phyloP scores from a whole-genome alignment of 768 basidiomycete species.

The Multifurca ochricompacta region DNA sequence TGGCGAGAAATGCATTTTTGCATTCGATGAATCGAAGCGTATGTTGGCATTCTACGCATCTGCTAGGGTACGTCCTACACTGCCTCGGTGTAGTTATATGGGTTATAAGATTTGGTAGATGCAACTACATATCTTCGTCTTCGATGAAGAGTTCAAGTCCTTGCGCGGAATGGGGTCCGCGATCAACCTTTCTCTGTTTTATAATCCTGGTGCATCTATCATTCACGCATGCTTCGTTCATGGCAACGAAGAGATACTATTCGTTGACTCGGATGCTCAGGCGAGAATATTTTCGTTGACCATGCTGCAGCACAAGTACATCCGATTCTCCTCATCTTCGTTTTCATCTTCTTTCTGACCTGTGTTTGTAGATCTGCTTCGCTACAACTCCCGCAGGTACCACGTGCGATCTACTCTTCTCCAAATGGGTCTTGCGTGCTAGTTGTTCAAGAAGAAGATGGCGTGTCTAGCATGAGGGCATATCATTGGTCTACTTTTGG shows the following conservation, averaged over 20 bases:
- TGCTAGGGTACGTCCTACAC: slow-evolving; percentile 30
- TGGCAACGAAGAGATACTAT: slow-evolving; percentile 45
- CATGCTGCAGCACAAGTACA: slow-evolving; percentile 46
- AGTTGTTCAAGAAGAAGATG: slow-evolving; percentile 24
- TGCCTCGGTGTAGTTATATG: neutral
- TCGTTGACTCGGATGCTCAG: slow-evolving; percentile 38
- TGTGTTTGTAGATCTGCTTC: slow-evolving; percentile 38
- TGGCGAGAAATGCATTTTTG: slow-evolving; percentile 37
- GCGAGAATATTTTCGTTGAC: slow-evolving; percentile 47
- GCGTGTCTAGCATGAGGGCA: slow-evolving; percentile 26
- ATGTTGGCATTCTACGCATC: slow-evolving; percentile 41
- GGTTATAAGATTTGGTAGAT: slow-evolving; percentile 19
- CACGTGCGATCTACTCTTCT: slow-evolving; percentile 35
- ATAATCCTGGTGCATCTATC: slow-evolving; percentile 28
- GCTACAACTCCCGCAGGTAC: slow-evolving; percentile 32
- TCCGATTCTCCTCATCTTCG: no score
- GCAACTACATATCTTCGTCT: slow-evolving; percentile 39
- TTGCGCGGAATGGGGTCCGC: slow-evolving; percentile 38
- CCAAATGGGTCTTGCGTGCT: slow-evolving; percentile 51
- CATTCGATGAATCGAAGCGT: slow-evolving; percentile 49
- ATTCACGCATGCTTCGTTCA: slow-evolving; percentile 37
- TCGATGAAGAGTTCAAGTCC: slow-evolving; percentile 37
- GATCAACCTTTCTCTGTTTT: slow-evolving; percentile 39
- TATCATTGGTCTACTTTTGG: slow-evolving; percentile 57
- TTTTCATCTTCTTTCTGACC: neutral